phyloP scores from a whole-genome alignment of 768 basidiomycete species.

The Boletus coccyginus region DNA sequence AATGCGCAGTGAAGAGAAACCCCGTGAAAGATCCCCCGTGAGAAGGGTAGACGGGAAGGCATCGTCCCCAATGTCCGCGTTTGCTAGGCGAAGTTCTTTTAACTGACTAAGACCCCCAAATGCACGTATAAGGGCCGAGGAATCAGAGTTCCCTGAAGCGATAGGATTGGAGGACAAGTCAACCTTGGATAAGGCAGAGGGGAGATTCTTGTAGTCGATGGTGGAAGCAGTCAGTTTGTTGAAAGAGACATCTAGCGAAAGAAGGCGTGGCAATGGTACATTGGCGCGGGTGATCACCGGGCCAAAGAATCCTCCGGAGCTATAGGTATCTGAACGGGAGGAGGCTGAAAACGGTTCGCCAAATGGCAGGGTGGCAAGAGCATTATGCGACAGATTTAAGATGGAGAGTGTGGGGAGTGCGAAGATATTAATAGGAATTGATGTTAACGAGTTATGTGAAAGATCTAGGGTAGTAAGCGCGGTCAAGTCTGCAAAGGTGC shows the following conservation, averaged over 20 bases:
- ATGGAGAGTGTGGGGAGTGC: slow-evolving; percentile 63
- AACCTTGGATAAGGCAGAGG: slow-evolving; percentile 52
- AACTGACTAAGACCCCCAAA: slow-evolving; percentile 49
- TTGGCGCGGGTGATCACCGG: slow-evolving; percentile 60
- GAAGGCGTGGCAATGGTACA: slow-evolving; percentile 62
- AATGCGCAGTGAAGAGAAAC: slow-evolving; percentile 51
- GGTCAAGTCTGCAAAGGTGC: slow-evolving; percentile 65
- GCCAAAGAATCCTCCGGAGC: slow-evolving; percentile 59
- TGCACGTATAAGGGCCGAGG: slow-evolving; percentile 39
- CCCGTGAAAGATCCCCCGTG: slow-evolving; percentile 12
- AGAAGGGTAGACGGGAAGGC: slow-evolving; percentile 43
- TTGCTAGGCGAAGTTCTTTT: slow-evolving; percentile 54
- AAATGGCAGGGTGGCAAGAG: slow-evolving; percentile 59
- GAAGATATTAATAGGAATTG: slow-evolving; percentile 63
- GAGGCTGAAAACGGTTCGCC: slow-evolving; percentile 49
- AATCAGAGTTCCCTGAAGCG: slow-evolving; percentile 33
- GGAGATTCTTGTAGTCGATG: slow-evolving; percentile 54
- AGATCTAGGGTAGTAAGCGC: slow-evolving; percentile 67
- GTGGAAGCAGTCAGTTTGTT: slow-evolving; percentile 58
- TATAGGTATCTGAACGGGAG: slow-evolving; percentile 25
- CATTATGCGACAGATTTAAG: slow-evolving; percentile 73
- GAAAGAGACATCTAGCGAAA: slow-evolving; percentile 60
- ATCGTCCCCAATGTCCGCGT: slow-evolving; percentile 58
- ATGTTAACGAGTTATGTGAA: slow-evolving; percentile 65
- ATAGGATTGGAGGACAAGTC: slow-evolving; percentile 71